phyloP scores from a whole-genome alignment of 2,329 filamentous ascomycete genomes.

The Colletotrichum tofieldiae region DNA sequence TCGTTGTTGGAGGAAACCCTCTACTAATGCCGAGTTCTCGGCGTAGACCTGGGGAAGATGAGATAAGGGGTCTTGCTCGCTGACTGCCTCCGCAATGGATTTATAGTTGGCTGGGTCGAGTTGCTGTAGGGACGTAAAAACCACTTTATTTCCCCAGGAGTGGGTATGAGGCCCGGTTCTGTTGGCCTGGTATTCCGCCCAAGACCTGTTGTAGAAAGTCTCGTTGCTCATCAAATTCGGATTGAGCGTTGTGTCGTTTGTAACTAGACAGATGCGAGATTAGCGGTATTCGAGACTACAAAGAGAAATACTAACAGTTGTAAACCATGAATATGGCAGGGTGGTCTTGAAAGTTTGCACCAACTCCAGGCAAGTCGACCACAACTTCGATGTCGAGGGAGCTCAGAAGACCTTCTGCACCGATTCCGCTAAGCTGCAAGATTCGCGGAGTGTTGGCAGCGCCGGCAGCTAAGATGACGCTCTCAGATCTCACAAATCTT shows the following conservation, averaged over 20 bases:
- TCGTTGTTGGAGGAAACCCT: constrained; percentile 42
- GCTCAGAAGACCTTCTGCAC: constrained; percentile 57
- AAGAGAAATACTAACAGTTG: constrained; percentile 46
- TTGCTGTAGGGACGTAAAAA: constrained; percentile 45
- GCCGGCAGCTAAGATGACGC: constrained; percentile 57
- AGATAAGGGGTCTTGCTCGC: constrained; percentile 43
- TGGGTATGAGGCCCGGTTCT: constrained; percentile 48
- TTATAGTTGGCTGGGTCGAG: constrained; percentile 31
- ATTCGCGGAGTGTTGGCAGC: constrained; percentile 70
- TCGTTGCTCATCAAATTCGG: constrained; percentile 45
- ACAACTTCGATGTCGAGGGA: constrained; percentile 65
- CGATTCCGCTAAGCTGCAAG: constrained; percentile 71
- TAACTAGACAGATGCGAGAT: not conserved
- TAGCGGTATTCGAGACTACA: not conserved
- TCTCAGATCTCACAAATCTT: constrained; percentile 36
- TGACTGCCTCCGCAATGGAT: constrained; percentile 32
- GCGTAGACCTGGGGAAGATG: constrained; percentile 45
- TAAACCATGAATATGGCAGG: constrained; percentile 53
- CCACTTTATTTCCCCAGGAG: constrained; percentile 45
- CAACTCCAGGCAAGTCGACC: constrained; percentile 65
- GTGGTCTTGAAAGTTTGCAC: constrained; percentile 57
- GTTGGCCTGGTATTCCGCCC: constrained; percentile 45
- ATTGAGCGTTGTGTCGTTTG: constrained; percentile 39
- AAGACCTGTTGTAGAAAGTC: constrained; percentile 45
- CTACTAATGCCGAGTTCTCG: constrained; percentile 38